Base-by-base conservation (phyloP, 352 stramenopile species). In the Globisporangium spinosum region DNA sequence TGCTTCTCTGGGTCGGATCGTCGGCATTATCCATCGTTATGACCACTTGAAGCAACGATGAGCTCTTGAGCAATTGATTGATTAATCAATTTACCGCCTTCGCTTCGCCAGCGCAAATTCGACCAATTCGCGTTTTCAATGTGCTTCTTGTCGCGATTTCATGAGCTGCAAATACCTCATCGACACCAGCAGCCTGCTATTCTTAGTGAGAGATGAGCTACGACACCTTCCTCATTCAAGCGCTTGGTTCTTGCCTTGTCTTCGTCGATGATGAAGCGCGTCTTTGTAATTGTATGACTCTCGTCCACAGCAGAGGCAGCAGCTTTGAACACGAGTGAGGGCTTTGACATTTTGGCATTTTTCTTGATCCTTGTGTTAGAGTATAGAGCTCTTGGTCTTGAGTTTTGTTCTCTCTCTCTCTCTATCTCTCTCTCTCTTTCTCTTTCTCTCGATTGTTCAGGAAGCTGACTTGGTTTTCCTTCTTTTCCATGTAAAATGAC, bases 401-500 rank as follows among this genome's bases (percentile, higher is more conserved):
- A 51, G 17, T 51, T 22, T 64, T n/a, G 58, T 43, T 51, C 40
- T 35, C 27, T 40, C 25, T 20, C 38, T 47, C 35, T 43, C 35
- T 35, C 29, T 61, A 38, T 34, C 25, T 35, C 23, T 35, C 32
- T 61, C 38, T 35, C 25, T 38, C 25, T 15, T 6, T 43, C 35
- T 43, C 38, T 38, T 20, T 62, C 60, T 38, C 27, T 40, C 15
- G 38, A 45, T 17, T 45, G 55, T 17, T 43, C 55, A 27, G 27
- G 15, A 20, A 12, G 43, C 5, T 9, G 17, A 9, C 17, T 45
- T 34, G 3, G 6, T 22, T 6, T 15, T 60, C 29, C 15, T n/a
- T 25, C 29, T 43, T 60, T n/a, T 60, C 55, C 55, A 60, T 45
- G 55, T 29, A 60, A 62, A 62, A 67, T 51, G 43, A 22, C 62